Conservation (phyloP, 805 yeast genomes). For the Blastobotrys terrestris region DNA sequence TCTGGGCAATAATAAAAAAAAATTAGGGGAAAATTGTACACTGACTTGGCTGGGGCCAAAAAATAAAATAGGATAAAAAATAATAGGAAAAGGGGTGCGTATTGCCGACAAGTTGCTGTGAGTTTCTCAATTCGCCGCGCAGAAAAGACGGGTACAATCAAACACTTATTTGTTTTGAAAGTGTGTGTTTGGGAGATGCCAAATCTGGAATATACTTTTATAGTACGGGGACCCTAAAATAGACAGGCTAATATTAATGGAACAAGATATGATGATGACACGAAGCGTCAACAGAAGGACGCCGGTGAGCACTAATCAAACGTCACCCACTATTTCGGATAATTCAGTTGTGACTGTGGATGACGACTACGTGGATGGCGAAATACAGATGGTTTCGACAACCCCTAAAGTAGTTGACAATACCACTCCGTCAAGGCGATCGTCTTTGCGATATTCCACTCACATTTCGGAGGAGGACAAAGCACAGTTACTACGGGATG, state of each 20-base stretch:
- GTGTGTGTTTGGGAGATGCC: neutral
- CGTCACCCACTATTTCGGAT: neutral
- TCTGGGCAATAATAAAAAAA: too few species aligned
- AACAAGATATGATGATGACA: neutral
- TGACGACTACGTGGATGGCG: neutral
- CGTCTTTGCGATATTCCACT: neutral
- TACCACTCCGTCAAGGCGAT: constrained; percentile 25
- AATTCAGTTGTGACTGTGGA: neutral
- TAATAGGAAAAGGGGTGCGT: too few species aligned
- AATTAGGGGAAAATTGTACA: too few species aligned
- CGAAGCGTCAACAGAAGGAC: neutral
- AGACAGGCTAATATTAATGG: neutral
- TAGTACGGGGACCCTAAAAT: neutral
- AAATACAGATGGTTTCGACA: neutral
- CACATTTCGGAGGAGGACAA: constrained; percentile 18
- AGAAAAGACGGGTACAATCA: neutral
- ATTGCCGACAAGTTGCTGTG: neutral
- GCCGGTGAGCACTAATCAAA: neutral
- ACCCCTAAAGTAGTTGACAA: constrained; percentile 17
- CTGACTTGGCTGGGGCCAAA: too few species aligned
- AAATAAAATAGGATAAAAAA: neutral
- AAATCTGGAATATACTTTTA: neutral
- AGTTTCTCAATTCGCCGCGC: neutral
- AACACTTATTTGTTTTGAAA: neutral
- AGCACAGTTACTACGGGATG: constrained; percentile 22